These are phyloP conservation scores for Coemansia sp. DNA, from an alignment of 192 early-diverging fungal genomes.

Conservation along the genomic window DNA sequence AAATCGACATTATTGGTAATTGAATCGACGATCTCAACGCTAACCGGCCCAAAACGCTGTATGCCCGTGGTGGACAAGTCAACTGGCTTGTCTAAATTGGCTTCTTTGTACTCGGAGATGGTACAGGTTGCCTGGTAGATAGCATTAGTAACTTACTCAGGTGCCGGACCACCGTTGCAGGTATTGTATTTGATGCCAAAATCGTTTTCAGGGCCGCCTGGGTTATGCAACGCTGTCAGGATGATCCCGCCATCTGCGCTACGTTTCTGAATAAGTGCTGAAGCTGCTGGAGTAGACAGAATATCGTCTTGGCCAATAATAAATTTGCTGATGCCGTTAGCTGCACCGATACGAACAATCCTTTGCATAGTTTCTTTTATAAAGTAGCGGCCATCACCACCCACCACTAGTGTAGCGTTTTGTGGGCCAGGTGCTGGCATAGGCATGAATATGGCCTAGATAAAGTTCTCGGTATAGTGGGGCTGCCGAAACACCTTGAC, in stretches of 20 bases:
- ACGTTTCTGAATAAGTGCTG: conserved; percentile 84
- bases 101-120: conserved; percentile 64
- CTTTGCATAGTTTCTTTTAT: conserved; percentile 78
- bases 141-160: conserved; percentile 89
- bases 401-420: conserved; percentile 83
- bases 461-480: conserved; percentile 96
- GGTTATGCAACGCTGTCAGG: conserved; percentile 98
- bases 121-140: conserved; percentile 83
- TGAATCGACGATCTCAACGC: conserved; percentile 85
- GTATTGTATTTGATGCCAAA: conserved; percentile 99
- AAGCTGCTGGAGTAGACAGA: conserved; percentile 92
- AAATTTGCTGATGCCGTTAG: conserved; percentile 79
- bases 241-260: conserved; percentile 93
- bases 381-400: conserved; percentile 95
- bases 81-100: conserved; percentile 51
- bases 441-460: conserved; percentile 82
- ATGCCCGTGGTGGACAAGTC: conserved; percentile 73
- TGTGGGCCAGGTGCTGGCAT: conserved; percentile 75
- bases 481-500: conserved; percentile 93
- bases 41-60: conserved; percentile 60
- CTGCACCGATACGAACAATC: conserved; percentile 85
- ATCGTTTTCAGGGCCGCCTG: conserved; percentile 94
- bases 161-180: conserved; percentile 94
- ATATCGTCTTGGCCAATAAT: conserved; percentile 92
- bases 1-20: conserved; percentile 83